Conservation (phyloP, 257 asterid species). For the Leptodermis oblonga region DNA sequence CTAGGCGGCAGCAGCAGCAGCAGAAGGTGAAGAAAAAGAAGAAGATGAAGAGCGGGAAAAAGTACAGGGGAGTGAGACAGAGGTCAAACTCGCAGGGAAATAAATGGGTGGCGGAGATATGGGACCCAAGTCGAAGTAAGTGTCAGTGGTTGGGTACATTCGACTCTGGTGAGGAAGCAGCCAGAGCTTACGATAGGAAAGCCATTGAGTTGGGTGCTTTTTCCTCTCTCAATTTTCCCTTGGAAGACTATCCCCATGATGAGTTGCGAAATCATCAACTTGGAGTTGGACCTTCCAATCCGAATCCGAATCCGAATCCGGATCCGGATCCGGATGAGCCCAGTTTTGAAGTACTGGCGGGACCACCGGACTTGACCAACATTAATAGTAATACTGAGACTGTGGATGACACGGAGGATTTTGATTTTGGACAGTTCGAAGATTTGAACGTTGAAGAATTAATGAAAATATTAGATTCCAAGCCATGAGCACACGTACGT, state of each 20-base stretch:
- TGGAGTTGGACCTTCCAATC: neutral
- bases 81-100: slow-evolving; percentile 18
- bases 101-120: slow-evolving; percentile 26
- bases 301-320: neutral
- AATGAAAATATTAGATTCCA: no score
- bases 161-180: slow-evolving; percentile 20
- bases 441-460: no score
- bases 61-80: neutral
- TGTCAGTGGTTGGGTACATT: slow-evolving; percentile 27
- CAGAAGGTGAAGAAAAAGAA: neutral
- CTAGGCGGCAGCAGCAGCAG: neutral
- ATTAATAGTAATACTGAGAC: neutral
- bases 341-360: neutral
- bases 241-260: slow-evolving; percentile 11
- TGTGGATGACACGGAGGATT: neutral
- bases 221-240: slow-evolving; percentile 14
- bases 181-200: slow-evolving; percentile 27
- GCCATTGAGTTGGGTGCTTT: slow-evolving; percentile 18
- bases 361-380: neutral
- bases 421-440: no score
- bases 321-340: neutral
- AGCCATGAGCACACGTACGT: no score
- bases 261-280: neutral
- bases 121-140: slow-evolving; percentile 5
- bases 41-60: slow-evolving; percentile 1